Conservation (phyloP, 1,284 basidiomycete species). For the Violaceomyces palustris region DNA sequence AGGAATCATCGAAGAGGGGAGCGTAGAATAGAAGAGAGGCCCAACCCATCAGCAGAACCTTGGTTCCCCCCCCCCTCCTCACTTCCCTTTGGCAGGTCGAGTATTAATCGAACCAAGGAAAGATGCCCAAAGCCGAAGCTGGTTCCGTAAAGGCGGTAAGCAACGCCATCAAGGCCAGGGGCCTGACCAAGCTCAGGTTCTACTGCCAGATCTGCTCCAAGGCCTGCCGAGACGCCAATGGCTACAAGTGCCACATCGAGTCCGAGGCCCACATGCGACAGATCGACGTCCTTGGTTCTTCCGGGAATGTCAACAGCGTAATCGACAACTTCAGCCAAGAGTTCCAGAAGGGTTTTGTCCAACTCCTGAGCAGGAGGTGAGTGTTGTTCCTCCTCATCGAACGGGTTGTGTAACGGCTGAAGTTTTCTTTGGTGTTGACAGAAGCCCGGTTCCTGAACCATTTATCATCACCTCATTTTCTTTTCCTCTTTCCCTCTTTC, state of each 20-base stretch:
- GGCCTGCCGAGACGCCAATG: conserved; percentile 50
- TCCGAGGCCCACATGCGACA: conserved; percentile 87
- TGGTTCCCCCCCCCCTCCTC: no score
- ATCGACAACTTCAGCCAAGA: conserved; percentile 82
- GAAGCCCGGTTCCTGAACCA: no score
- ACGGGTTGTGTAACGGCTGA: no score
- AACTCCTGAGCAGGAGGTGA: conserved; percentile 74
- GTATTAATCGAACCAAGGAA: no score
- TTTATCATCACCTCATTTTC: background rate
- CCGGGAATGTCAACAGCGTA: conserved; percentile 67
- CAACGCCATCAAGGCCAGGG: conserved; percentile 51
- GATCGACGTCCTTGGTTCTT: conserved; percentile 72
- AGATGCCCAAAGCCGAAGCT: conserved; percentile 21
- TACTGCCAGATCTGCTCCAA: conserved; percentile 52
- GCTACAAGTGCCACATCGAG: conserved; percentile 61
- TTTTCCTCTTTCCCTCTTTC: background rate
- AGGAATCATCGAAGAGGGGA: no score
- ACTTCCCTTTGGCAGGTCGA: no score
- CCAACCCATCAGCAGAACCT: no score
- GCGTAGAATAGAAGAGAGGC: no score
- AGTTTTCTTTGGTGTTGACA: no score
- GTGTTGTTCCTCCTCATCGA: conserved; percentile 42
- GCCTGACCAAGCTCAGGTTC: conserved; percentile 50
- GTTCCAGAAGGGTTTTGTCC: conserved; percentile 89
- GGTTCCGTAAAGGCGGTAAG: conserved; percentile 43